Conservation (phyloP, 768 basidiomycete species). For the Lactarius evosmus region DNA sequence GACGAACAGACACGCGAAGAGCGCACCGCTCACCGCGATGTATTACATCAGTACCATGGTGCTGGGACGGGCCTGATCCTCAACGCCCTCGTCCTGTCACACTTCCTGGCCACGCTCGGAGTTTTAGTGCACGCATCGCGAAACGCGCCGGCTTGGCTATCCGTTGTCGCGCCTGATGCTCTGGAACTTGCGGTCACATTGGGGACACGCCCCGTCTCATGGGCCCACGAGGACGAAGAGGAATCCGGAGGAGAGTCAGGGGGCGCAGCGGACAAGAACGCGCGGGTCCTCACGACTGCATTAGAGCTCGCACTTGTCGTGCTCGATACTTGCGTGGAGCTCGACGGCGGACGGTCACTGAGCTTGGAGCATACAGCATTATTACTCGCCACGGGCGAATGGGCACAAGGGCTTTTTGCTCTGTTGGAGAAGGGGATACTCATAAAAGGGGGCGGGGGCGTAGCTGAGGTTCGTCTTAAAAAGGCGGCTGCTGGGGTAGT, state of each 20-base stretch:
- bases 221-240: constrained; percentile 36
- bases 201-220: constrained; percentile 62
- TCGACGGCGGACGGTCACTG: constrained; percentile 74
- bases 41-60: constrained; percentile 58
- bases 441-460: constrained; percentile 62
- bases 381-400: constrained; percentile 71
- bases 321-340: constrained; percentile 68
- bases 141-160: constrained; percentile 77
- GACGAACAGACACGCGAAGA: constrained; percentile 78
- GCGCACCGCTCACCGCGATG: constrained; percentile 55
- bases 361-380: constrained; percentile 72
- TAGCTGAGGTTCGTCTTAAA: constrained; percentile 56
- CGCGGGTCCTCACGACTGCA: constrained; percentile 67
- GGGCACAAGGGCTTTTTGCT: constrained; percentile 69
- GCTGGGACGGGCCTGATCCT: constrained; percentile 82
- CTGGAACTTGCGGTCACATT: constrained; percentile 81
- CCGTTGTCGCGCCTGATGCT: constrained; percentile 75
- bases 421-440: constrained; percentile 61
- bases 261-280: constrained; percentile 49
- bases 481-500: constrained; percentile 77
- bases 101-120: constrained; percentile 70
- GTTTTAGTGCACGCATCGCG: constrained; percentile 81
- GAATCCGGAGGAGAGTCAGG: constrained; percentile 22
- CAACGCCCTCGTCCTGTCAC: constrained; percentile 70
- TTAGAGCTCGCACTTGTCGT: constrained; percentile 76